phyloP scores from a whole-genome alignment of 2,329 filamentous ascomycete species.

The Podosphaera fusca region DNA sequence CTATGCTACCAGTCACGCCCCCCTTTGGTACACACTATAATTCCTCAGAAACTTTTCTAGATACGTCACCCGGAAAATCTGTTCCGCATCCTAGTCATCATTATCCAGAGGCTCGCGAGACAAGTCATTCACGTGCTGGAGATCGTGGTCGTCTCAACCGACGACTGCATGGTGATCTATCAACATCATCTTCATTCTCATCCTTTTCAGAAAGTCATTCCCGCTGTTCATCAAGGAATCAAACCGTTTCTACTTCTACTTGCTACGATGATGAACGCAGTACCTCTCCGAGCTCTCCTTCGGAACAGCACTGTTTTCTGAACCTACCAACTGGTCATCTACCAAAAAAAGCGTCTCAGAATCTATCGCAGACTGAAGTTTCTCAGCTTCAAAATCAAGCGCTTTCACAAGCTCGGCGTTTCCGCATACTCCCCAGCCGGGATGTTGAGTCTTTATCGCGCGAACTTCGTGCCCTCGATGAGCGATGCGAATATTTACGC shows the following conservation, averaged over 20 bases:
- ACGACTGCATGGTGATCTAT: conserved; percentile 20
- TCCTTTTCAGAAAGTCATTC: not conserved
- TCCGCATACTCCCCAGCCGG: conserved; percentile 37
- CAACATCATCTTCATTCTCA: not conserved
- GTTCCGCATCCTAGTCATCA: conserved; percentile 19
- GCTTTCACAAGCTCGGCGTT: conserved; percentile 35
- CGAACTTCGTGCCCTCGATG: conserved; percentile 54
- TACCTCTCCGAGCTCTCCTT: not conserved
- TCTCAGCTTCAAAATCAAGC: conserved; percentile 33
- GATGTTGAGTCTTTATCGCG: conserved; percentile 44
- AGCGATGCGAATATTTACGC: conserved; percentile 55
- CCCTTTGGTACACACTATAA: not conserved
- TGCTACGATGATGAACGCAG: not conserved
- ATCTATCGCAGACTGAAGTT: conserved; percentile 26
- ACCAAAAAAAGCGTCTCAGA: conserved; percentile 26
- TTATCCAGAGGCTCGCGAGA: conserved; percentile 31
- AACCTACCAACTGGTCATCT: conserved; percentile 34
- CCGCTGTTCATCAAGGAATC: not conserved
- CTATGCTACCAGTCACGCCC: conserved; percentile 3
- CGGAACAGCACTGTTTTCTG: conserved; percentile 30
- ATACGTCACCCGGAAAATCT: not conserved
- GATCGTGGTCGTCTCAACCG: conserved; percentile 38
- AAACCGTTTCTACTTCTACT: not conserved
- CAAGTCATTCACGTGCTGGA: conserved; percentile 21
- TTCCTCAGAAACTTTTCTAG: not conserved